These are phyloP conservation scores for Striga asiatica DNA, from an alignment of 257 asterid species.

Conservation along the genomic window DNA sequence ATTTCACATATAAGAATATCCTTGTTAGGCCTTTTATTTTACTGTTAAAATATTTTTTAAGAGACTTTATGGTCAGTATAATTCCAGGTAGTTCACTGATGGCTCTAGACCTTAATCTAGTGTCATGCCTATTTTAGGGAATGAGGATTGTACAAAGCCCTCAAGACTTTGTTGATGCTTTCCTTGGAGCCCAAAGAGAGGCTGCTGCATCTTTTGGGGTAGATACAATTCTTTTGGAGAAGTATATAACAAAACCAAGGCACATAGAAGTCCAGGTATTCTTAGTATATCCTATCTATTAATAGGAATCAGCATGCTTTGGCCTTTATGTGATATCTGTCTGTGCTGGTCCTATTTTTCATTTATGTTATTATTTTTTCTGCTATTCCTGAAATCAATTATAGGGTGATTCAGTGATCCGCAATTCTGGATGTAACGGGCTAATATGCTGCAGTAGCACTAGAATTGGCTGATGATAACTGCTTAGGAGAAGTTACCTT, in stretches of 20 bases:
- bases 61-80: slow-evolving; percentile 10
- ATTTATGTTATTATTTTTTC: neutral
- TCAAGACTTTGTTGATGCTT: slow-evolving; percentile 71
- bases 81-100: slow-evolving; percentile 3
- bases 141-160: slow-evolving; percentile 91
- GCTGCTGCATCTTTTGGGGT: slow-evolving; percentile 99
- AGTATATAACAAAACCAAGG: slow-evolving; percentile 87
- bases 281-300: slow-evolving; percentile 14
- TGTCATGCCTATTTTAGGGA: slow-evolving; percentile 45
- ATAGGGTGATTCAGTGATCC: neutral
- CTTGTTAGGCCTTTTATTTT: too few relatives aligned
- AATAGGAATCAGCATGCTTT: slow-evolving; percentile 3
- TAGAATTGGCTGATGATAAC: slow-evolving; percentile 3
- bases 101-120: slow-evolving; percentile 11
- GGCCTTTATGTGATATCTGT: neutral
- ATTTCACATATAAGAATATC: neutral
- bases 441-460: neutral
- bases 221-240: slow-evolving; percentile 83
- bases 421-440: neutral
- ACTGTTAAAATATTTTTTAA: neutral
- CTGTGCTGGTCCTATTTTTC: neutral
- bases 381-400: slow-evolving; percentile 1
- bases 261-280: slow-evolving; percentile 98
- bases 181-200: slow-evolving; percentile 94
- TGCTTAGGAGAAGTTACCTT: slow-evolving; percentile 1